A percentile compares a stretch with the other conserved stretches of the same genome.
phyloP scores from a whole-genome alignment of 352 stramenopile species.

The Peronospora farinosa region DNA sequence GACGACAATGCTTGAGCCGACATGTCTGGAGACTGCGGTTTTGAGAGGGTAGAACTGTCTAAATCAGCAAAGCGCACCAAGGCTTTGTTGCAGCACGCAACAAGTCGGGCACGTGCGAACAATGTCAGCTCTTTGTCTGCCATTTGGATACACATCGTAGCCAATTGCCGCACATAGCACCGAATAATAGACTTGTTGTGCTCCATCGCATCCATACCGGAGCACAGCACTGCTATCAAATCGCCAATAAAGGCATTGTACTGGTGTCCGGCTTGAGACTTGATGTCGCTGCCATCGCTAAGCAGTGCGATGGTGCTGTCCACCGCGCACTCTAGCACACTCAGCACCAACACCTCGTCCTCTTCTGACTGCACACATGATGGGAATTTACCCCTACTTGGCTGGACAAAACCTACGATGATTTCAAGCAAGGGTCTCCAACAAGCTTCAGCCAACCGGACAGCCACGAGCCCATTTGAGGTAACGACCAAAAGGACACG shows the following conservation, averaged over 20 bases:
- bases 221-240: conserved; percentile 54
- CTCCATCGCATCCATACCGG: conserved; percentile 42
- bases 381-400: conserved; percentile 44
- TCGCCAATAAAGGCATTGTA: conserved; percentile 45
- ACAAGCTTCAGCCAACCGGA: conserved; percentile 39
- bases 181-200: conserved; percentile 60
- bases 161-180: conserved; percentile 73
- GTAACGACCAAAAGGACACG: conserved; percentile 67
- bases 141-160: conserved; percentile 61
- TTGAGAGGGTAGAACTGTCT: conserved; percentile 21
- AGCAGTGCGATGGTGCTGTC: conserved; percentile 60
- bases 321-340: conserved; percentile 68
- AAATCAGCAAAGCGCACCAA: conserved; percentile 42
- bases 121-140: conserved; percentile 40
- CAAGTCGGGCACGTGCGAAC: conserved; percentile 47
- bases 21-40: conserved; percentile 3
- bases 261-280: conserved; percentile 24
- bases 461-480: conserved; percentile 54
- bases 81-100: conserved; percentile 51
- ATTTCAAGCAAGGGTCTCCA: conserved; percentile 58
- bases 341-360: conserved; percentile 70
- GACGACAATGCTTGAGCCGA: conserved; percentile 5
- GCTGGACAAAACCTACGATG: conserved; percentile 55
- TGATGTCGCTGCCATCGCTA: conserved; percentile 28
- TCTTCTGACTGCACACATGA: conserved; percentile 62